Evolutionary conservation across 768 basidiomycete genomes (phyloP).

Genomic region (Xerocomellus dryophilus): DNA sequence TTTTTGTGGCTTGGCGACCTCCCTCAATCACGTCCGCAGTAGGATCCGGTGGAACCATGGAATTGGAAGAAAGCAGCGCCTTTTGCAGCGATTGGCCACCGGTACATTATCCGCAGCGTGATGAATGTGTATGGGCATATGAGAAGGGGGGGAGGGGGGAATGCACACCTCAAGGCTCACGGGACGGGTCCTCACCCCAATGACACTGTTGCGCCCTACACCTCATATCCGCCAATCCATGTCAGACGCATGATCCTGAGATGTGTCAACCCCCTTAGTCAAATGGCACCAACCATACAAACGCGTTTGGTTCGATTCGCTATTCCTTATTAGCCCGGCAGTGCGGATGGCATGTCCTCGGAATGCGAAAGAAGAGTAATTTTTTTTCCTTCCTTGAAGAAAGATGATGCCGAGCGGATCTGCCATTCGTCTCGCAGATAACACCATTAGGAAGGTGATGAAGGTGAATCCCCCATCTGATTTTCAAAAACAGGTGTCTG

Average conservation of each 20-base stretch:
- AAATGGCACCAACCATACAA: background rate
- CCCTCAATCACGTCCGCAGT: constrained; percentile 1
- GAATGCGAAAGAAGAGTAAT: constrained; percentile 8
- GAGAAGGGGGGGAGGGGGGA: background rate
- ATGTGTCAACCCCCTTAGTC: constrained; percentile 13
- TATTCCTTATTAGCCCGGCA: background rate
- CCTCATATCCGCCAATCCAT: constrained; percentile 3
- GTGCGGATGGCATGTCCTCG: constrained; percentile 15
- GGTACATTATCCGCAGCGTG: constrained; percentile 1
- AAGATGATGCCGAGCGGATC: constrained; percentile 5
- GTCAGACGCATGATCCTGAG: constrained; percentile 14
- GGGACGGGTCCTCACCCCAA: constrained; percentile 4
- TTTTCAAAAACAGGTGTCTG: constrained; percentile 15
- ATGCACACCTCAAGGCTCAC: constrained; percentile 8
- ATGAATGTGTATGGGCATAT: constrained; percentile 1
- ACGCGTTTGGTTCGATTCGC: constrained; percentile 1
- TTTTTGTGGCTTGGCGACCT: constrained; percentile 16
- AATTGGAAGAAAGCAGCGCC: background rate
- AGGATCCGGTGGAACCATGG: background rate
- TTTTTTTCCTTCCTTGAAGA: background rate
- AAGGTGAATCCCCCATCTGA: constrained; percentile 11
- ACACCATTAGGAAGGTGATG: constrained; percentile 19
- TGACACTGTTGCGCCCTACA: constrained; percentile 14
- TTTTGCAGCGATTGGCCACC: background rate
- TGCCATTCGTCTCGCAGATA: constrained; percentile 17